Base-by-base conservation (phyloP, 331 rosid species). In the Malus hybrid region DNA sequence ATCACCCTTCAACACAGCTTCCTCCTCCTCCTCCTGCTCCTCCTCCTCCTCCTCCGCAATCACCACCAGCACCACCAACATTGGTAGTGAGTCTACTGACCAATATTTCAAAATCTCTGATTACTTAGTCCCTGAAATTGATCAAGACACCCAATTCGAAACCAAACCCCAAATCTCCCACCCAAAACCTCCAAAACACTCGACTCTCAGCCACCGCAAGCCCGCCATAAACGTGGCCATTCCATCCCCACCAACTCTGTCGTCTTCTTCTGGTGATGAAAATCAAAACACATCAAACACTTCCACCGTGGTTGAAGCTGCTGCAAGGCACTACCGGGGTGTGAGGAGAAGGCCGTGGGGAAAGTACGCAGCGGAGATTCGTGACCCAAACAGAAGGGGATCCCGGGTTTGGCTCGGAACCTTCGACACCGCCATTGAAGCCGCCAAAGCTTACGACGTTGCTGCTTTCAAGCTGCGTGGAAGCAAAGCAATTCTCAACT, bases 381-480 rank as follows among this genome's bases (percentile, higher is more conserved):
- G 97, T 3, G 97, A 93, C 50, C 98, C 97, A 0, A 88, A 80
- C 69, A 76, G 80, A 62, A 88, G 87, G 73, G 98, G 98, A 0
- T 86, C 96, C 8, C 88, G 97, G 56, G 97, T 93, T 8, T 93
- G 98, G 98, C 97, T 93, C 6, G 97, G 98, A 76, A 93, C 98
- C 4, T 93, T 89, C 65, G 96, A 89, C 6, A 91, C 98, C 1
- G 97, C 97, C 73, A 54, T 89, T 33, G 97, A 93, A 83, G 98
- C 98, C 18, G 98, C 97, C 13, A 89, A 78, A 71, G 98, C 96
- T 74, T 93, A 93, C 76, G 97, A 93, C 20, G 78, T 82, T 50
- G 96, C 98, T 24, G 98, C 98, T 28, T 93, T 93, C 33, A 83
- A 60, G 76, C 66, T 93, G 93, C 85, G 98, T 31, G 97, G 97